A percentile compares a stretch with the other conserved stretches of the same genome.
Evolutionary conservation across 495 filamentous ascomycete species (phyloP).

Genomic region (Tetracladium setigerum): DNA sequence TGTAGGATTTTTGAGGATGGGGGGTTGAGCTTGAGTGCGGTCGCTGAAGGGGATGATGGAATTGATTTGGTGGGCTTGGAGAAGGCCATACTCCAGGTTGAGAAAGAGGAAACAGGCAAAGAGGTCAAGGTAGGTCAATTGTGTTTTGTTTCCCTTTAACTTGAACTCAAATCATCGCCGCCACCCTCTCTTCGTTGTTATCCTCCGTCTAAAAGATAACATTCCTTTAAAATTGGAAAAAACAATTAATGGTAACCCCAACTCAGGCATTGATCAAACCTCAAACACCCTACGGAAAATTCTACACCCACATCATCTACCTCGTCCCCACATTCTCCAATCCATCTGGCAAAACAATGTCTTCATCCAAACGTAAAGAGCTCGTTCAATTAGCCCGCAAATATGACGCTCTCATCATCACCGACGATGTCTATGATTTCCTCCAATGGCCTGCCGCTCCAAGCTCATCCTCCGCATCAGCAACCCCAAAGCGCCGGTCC

Average conservation of each 20-base stretch:
- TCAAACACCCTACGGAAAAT: constrained; percentile 41
- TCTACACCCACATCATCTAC: constrained; percentile 81
- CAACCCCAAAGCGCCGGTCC: constrained; percentile 41
- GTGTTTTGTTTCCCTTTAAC: not conserved
- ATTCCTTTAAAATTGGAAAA: not conserved
- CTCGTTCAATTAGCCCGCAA: constrained; percentile 63
- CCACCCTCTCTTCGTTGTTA: not conserved
- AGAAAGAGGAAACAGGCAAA: constrained; percentile 4
- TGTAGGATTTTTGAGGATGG: constrained; percentile 74
- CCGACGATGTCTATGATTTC: constrained; percentile 88
- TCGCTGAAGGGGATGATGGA: constrained; percentile 70
- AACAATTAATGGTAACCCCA: too few species aligned
- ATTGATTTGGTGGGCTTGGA: constrained; percentile 56
- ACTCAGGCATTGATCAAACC: too few species aligned
- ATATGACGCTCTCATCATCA: constrained; percentile 70
- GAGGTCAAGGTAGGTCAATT: constrained; percentile 2
- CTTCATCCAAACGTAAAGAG: constrained; percentile 46
- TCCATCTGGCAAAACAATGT: constrained; percentile 69
- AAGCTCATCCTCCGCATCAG: constrained; percentile 19
- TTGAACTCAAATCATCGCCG: not conserved
- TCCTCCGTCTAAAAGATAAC: not conserved
- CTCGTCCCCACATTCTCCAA: constrained; percentile 77
- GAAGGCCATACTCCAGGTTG: constrained; percentile 12
- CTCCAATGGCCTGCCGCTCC: constrained; percentile 55
- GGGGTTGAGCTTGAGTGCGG: constrained; percentile 57